Evolutionary conservation across 2,329 filamentous ascomycete species (phyloP).

Genomic region (Pseudopyrenochaeta lycopersici): DNA sequence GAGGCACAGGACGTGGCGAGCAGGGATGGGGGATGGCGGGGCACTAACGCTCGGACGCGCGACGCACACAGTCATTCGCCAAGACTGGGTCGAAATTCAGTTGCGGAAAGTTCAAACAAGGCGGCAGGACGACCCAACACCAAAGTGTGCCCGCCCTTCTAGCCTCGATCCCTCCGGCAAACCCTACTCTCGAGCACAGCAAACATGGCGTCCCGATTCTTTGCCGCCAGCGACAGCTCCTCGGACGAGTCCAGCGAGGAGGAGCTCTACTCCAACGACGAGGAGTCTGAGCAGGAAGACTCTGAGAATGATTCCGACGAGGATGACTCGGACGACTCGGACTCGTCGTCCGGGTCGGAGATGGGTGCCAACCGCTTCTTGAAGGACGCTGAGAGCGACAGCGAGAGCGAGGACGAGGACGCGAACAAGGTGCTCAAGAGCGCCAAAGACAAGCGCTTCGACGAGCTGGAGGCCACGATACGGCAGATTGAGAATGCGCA

Average conservation of each 20-base stretch:
- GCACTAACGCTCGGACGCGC: slow-evolving; percentile 2
- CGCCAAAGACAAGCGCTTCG: slow-evolving; percentile 95
- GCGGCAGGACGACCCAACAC: slow-evolving; percentile 21
- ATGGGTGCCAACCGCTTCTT: slow-evolving; percentile 85
- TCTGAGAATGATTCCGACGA: slow-evolving; percentile 65
- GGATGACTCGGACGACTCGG: slow-evolving; percentile 61
- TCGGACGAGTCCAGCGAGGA: slow-evolving; percentile 93
- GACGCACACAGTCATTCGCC: slow-evolving; percentile 25
- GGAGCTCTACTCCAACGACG: slow-evolving; percentile 88
- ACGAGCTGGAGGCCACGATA: slow-evolving; percentile 91
- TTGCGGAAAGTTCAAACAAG: slow-evolving; percentile 20
- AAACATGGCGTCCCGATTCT: slow-evolving; percentile 80
- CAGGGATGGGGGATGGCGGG: slow-evolving; percentile 14
- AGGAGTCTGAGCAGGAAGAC: slow-evolving; percentile 54
- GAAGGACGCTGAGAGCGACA: slow-evolving; percentile 77
- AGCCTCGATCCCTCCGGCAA: slow-evolving; percentile 32
- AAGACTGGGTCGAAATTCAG: slow-evolving; percentile 31
- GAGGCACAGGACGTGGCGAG: too few relatives aligned
- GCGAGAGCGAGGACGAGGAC: slow-evolving; percentile 86
- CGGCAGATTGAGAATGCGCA: slow-evolving; percentile 93
- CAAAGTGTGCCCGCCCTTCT: slow-evolving; percentile 26
- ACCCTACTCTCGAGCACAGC: slow-evolving; percentile 32
- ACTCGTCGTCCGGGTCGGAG: slow-evolving; percentile 67
- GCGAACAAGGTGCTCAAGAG: slow-evolving; percentile 89
- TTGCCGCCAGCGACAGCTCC: slow-evolving; percentile 94